A percentile compares a stretch with the other conserved stretches of the same genome.
Conservation (phyloP, 768 basidiomycete genomes). For the Butyriboletus loyo region DNA sequence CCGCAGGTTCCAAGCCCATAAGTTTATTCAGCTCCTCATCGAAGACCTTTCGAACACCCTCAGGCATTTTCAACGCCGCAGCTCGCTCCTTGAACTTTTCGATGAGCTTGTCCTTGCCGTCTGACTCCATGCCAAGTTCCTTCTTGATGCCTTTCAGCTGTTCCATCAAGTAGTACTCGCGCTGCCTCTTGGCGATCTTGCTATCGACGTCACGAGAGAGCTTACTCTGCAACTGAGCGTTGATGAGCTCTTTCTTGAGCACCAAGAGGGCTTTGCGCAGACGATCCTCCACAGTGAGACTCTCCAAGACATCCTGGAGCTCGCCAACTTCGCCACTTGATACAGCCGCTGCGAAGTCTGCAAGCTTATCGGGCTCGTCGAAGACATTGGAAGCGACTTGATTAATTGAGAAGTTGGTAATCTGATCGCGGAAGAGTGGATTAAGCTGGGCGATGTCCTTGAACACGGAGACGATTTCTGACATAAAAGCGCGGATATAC, state of each 20-base stretch:
- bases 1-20: constrained; percentile 83
- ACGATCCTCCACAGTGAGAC: constrained; percentile 80
- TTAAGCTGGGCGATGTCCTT: constrained; percentile 98
- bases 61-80: constrained; percentile 80
- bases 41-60: constrained; percentile 86
- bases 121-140: constrained; percentile 92
- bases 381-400: constrained; percentile 92
- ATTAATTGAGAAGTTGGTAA: constrained; percentile 93
- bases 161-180: constrained; percentile 96
- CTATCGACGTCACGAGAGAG: constrained; percentile 89
- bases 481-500: constrained; percentile 93
- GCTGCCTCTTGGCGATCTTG: constrained; percentile 92
- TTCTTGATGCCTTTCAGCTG: constrained; percentile 96
- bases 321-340: constrained; percentile 91
- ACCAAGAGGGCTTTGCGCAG: constrained; percentile 88
- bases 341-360: constrained; percentile 96
- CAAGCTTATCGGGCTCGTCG: constrained; percentile 95
- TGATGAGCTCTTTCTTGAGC: constrained; percentile 97
- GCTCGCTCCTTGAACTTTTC: constrained; percentile 91
- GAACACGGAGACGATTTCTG: constrained; percentile 95
- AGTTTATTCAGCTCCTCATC: constrained; percentile 95
- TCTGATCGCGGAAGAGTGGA: constrained; percentile 97
- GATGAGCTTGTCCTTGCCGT: constrained; percentile 92
- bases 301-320: constrained; percentile 91
- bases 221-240: constrained; percentile 91